Conservation (phyloP, 2,329 filamentous ascomycete genomes). For the Talaromyces islandicus region DNA sequence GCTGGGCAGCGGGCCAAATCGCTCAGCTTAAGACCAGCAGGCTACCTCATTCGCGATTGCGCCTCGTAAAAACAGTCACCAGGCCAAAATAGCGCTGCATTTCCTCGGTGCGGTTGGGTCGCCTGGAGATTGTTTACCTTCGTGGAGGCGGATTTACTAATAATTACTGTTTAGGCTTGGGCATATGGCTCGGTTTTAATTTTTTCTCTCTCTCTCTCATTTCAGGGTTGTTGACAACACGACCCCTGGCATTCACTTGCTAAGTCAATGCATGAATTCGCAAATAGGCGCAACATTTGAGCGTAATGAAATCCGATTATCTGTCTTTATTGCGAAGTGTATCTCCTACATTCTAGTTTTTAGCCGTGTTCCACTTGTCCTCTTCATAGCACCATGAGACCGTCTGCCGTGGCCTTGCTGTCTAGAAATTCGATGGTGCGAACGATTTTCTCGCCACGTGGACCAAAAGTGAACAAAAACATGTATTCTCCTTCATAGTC, state of each 20-base stretch:
- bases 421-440: constrained; percentile 27
- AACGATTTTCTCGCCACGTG: constrained; percentile 20
- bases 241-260: too few species aligned
- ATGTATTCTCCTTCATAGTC: constrained; percentile 26
- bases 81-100: neutral
- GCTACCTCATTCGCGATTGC: neutral
- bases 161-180: too few species aligned
- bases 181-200: neutral
- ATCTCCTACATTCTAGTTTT: neutral
- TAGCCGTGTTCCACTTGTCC: constrained; percentile 5
- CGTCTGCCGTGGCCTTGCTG: constrained; percentile 17
- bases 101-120: neutral
- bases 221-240: neutral
- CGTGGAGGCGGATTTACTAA: neutral
- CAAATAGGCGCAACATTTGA: neutral
- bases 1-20: neutral
- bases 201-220: too few species aligned
- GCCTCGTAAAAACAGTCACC: neutral
- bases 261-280: neutral
- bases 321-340: neutral
- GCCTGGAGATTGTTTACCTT: neutral
- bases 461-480: constrained; percentile 25
- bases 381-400: constrained; percentile 3
- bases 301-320: too few species aligned
- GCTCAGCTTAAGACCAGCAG: neutral